phyloP scores from a whole-genome alignment of 1,284 basidiomycete species.

The Inonotus obliquus region DNA sequence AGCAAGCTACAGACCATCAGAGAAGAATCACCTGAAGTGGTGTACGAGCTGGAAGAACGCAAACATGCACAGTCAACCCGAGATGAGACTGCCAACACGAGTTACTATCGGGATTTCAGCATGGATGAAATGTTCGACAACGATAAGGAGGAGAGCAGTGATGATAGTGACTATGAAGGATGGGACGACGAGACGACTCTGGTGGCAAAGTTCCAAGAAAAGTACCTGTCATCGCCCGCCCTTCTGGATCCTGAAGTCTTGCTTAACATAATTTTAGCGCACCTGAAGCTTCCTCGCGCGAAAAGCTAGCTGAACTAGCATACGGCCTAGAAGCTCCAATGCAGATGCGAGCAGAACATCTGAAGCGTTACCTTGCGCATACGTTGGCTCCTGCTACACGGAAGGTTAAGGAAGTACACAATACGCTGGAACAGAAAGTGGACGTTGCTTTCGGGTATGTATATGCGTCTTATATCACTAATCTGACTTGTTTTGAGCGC shows the following conservation, averaged over 20 bases:
- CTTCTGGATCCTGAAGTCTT: slow-evolving; percentile 2
- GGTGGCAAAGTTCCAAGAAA: slow-evolving; percentile 46
- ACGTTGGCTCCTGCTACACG: slow-evolving; percentile 49
- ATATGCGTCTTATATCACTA: not conserved
- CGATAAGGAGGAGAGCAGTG: slow-evolving; percentile 7
- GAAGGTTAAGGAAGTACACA: slow-evolving; percentile 41
- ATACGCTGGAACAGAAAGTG: slow-evolving; percentile 40
- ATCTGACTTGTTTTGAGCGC: not conserved
- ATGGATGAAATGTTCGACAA: slow-evolving; percentile 2
- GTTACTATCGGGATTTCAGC: not conserved
- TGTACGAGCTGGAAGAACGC: slow-evolving; percentile 2
- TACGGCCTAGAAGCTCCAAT: slow-evolving; percentile 47
- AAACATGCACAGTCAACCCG: not conserved
- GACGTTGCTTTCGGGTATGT: slow-evolving; percentile 44
- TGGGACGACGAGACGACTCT: slow-evolving; percentile 57
- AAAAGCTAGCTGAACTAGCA: slow-evolving; percentile 38
- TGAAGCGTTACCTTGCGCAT: slow-evolving; percentile 47
- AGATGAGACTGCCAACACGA: not conserved
- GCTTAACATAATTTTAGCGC: slow-evolving; percentile 13
- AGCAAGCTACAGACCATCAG: slow-evolving; percentile 12
- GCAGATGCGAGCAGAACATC: slow-evolving; percentile 34
- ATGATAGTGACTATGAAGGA: slow-evolving; percentile 16
- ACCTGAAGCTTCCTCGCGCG: slow-evolving; percentile 24
- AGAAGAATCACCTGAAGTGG: slow-evolving; percentile 15
- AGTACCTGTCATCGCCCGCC: slow-evolving; percentile 27